Evolutionary conservation across 1,284 basidiomycete species (phyloP).

Genomic region (Lignosus rhinocerotis): DNA sequence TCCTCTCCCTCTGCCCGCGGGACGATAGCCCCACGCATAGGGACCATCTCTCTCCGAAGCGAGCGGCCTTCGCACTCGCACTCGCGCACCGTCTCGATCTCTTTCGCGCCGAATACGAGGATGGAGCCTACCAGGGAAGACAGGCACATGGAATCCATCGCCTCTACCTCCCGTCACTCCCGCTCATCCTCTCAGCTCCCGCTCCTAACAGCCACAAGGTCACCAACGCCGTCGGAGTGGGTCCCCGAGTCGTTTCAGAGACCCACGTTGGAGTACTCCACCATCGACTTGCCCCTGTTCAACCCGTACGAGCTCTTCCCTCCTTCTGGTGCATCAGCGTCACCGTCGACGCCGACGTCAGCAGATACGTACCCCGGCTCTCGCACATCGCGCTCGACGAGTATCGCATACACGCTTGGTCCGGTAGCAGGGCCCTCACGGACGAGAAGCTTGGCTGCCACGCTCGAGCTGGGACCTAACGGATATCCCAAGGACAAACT

Average conservation of each 20-base stretch:
- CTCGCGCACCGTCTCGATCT: not conserved
- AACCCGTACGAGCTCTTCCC: not conserved
- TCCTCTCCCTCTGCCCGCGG: not conserved
- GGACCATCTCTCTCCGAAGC: not conserved
- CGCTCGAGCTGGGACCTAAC: not conserved
- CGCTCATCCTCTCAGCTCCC: not conserved
- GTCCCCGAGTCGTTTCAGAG: not conserved
- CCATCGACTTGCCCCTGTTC: not conserved
- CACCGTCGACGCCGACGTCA: not conserved
- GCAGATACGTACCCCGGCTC: not conserved
- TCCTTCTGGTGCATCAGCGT: not conserved
- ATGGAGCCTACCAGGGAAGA: not conserved
- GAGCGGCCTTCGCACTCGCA: not conserved
- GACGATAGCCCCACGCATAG: too few species aligned
- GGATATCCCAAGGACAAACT: not conserved
- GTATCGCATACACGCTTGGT: not conserved
- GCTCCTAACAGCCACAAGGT: not conserved
- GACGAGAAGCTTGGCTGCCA: not conserved
- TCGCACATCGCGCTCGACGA: not conserved
- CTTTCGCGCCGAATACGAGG: not conserved
- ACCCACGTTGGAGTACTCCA: not conserved
- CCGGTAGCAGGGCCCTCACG: not conserved
- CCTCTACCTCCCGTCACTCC: not conserved
- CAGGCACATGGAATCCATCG: not conserved
- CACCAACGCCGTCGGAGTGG: not conserved